Conservation (phyloP, 306 rosid species). For the Leucaena leucocephala region DNA sequence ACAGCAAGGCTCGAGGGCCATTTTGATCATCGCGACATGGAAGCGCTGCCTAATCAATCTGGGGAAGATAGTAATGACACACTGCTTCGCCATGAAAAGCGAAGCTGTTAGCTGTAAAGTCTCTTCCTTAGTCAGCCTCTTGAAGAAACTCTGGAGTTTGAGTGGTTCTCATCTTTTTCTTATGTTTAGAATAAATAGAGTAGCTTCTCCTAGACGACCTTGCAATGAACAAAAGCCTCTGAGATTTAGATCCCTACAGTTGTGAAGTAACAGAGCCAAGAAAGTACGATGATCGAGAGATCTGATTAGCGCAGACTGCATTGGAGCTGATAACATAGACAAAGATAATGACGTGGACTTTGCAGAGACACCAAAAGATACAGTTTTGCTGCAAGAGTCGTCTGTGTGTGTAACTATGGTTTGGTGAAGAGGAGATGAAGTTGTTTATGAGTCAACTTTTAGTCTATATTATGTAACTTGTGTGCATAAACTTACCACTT, state of each 20-base stretch:
- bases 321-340: slow-evolving; percentile 28
- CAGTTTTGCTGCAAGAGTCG: slow-evolving; percentile 33
- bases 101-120: slow-evolving; percentile 55
- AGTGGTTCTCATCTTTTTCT: slow-evolving; percentile 48
- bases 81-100: slow-evolving; percentile 71
- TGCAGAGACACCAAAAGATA: slow-evolving; percentile 36
- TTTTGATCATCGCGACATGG: slow-evolving; percentile 56
- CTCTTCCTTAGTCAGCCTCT: slow-evolving; percentile 22
- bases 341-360: slow-evolving; percentile 48
- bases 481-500: slow-evolving; percentile 6
- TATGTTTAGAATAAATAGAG: slow-evolving; percentile 36
- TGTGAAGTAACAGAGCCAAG: slow-evolving; percentile 44
- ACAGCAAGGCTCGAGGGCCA: slow-evolving; percentile 56
- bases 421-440: slow-evolving; percentile 46
- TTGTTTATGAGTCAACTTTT: background rate
- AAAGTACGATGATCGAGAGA: slow-evolving; percentile 62
- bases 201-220: slow-evolving; percentile 30
- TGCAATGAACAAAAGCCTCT: slow-evolving; percentile 50
- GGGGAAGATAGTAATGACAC: slow-evolving; percentile 61
- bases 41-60: slow-evolving; percentile 66
- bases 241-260: slow-evolving; percentile 53
- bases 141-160: slow-evolving; percentile 47
- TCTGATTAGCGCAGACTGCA: slow-evolving; percentile 28
- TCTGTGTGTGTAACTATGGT: slow-evolving; percentile 41
- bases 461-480: background rate